These are phyloP conservation scores for Viridothelium virens DNA, from an alignment of 495 filamentous ascomycete species.

Conservation along the genomic window DNA sequence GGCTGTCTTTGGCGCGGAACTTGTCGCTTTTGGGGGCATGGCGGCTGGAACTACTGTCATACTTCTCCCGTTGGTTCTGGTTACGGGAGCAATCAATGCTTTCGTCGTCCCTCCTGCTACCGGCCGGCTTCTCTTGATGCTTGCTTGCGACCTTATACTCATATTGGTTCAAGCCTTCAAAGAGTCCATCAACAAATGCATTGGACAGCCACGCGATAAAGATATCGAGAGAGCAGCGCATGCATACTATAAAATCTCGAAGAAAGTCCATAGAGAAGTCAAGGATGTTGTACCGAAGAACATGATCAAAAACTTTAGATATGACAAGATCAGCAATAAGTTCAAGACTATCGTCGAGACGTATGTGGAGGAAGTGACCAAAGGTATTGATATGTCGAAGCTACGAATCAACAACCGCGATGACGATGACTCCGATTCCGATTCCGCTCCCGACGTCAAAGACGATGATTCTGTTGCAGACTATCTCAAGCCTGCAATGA, in stretches of 20 bases:
- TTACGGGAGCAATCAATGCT: conserved; percentile 20
- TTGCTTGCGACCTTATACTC: conserved; percentile 22
- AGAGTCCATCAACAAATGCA: conserved; percentile 21
- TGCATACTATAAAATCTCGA: conserved; percentile 21
- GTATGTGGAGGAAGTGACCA: conserved; percentile 22
- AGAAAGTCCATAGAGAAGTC: conserved; percentile 26
- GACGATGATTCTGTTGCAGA: background rate
- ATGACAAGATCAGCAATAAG: conserved; percentile 12
- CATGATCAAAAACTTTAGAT: conserved; percentile 14
- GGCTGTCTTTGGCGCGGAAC: conserved; percentile 15
- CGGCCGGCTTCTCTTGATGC: conserved; percentile 21
- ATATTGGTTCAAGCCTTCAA: conserved; percentile 25
- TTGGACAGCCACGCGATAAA: conserved; percentile 25
- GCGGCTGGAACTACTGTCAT: background rate
- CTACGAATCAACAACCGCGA: background rate
- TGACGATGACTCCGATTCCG: background rate
- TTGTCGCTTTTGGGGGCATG: conserved; percentile 12
- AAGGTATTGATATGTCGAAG: conserved; percentile 19
- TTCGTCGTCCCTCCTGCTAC: conserved; percentile 18
- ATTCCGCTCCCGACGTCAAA: background rate
- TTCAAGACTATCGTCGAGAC: conserved; percentile 17
- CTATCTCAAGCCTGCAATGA: background rate
- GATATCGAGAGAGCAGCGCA: conserved; percentile 24
- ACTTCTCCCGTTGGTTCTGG: conserved; percentile 13
- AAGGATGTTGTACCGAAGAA: conserved; percentile 21